Evolutionary conservation across 2,329 filamentous ascomycete species (phyloP).

Genomic region (Verticillium albo-atrum): DNA sequence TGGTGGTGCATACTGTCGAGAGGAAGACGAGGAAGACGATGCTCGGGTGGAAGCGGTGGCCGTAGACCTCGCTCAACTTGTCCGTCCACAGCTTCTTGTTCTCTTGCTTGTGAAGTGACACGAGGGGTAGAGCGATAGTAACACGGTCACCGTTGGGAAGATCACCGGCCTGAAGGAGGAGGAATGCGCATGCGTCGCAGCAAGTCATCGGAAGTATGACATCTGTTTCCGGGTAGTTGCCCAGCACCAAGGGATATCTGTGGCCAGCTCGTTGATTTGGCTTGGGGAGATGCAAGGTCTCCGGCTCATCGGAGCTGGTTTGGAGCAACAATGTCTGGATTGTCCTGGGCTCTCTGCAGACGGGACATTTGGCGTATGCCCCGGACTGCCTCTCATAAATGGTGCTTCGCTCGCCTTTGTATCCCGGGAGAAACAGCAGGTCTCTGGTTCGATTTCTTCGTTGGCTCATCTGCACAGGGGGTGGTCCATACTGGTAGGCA

Average conservation of each 20-base stretch:
- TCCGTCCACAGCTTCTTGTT: neutral
- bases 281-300: neutral
- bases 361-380: neutral
- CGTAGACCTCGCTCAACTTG: neutral
- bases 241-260: neutral
- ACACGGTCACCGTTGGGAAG: neutral
- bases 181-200: conserved; percentile 1
- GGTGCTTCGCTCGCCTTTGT: neutral
- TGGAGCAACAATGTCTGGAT: neutral
- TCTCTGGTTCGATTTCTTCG: neutral
- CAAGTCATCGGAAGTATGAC: neutral
- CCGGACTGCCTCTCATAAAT: neutral
- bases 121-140: neutral
- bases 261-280: neutral
- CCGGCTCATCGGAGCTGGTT: neutral
- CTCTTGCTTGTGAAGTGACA: neutral
- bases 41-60: neutral
- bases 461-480: neutral
- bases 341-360: neutral
- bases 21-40: neutral
- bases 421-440: neutral
- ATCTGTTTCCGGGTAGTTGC: conserved; percentile 1
- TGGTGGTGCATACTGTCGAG: neutral
- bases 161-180: neutral
- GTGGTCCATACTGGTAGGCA: neutral